phyloP scores from a whole-genome alignment of 148 eudicot species.

The Amaranthus palmeri region DNA sequence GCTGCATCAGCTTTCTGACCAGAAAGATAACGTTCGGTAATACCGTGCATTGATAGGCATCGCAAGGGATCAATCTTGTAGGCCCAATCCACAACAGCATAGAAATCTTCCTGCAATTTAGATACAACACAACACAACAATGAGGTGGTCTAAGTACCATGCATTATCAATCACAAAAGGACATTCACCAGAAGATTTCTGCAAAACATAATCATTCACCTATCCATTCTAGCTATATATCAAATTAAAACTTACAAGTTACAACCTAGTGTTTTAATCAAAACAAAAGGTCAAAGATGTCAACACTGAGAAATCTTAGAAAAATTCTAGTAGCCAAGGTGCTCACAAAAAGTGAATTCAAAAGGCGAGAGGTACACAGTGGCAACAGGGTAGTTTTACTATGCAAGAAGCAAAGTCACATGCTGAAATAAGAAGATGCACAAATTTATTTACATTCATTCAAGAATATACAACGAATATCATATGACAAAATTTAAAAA shows the following conservation, averaged over 20 bases:
- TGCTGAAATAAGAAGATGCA: too few relatives aligned
- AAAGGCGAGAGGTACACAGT: too few relatives aligned
- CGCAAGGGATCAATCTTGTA: constrained; percentile 91
- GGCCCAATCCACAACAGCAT: constrained; percentile 96
- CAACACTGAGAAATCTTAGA: too few relatives aligned
- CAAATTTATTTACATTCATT: too few relatives aligned
- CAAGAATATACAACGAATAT: too few relatives aligned
- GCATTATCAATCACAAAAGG: neutral
- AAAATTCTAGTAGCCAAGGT: too few relatives aligned
- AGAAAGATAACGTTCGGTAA: constrained; percentile 76
- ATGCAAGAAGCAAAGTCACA: too few relatives aligned
- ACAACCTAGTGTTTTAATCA: neutral
- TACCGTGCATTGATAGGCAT: constrained; percentile 96
- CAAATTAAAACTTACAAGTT: too few relatives aligned
- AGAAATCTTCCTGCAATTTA: constrained; percentile 75
- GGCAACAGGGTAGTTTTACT: too few relatives aligned
- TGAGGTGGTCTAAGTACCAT: neutral
- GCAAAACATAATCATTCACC: neutral
- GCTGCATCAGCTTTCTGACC: constrained; percentile 97
- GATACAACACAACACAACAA: constrained; percentile 1
- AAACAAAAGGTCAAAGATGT: neutral
- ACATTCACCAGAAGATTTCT: neutral
- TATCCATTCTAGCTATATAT: neutral
- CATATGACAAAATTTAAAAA: too few relatives aligned
- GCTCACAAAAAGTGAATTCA: too few relatives aligned